A percentile compares a stretch with the other conserved stretches of the same genome.
These are phyloP conservation scores for Hawksworthiomyces lignivorus DNA, from an alignment of 2,329 filamentous ascomycete species.

Conservation along the genomic window DNA sequence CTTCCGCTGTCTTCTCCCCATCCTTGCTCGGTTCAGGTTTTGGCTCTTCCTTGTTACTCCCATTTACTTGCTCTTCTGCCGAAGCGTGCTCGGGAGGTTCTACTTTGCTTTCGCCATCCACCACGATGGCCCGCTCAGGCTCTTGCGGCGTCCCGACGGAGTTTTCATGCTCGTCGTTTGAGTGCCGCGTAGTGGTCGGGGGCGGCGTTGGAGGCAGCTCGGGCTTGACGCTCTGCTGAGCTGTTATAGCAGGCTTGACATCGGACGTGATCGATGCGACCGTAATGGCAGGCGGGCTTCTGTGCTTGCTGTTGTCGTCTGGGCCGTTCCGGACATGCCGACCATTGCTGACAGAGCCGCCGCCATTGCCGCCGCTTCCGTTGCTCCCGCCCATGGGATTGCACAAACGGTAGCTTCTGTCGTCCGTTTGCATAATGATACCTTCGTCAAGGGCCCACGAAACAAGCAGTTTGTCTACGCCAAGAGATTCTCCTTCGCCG, in stretches of 20 bases:
- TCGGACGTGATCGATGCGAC: not conserved
- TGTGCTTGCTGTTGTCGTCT: no score
- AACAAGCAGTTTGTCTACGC: constrained; percentile 49
- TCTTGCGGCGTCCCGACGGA: no score
- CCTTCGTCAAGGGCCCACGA: constrained; percentile 56
- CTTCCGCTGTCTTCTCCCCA: no score
- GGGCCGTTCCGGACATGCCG: no score
- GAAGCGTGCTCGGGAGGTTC: not conserved
- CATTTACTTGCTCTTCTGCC: not conserved
- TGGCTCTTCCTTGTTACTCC: no score
- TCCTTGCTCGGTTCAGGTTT: no score
- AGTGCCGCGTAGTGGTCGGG: not conserved
- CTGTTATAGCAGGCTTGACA: no score
- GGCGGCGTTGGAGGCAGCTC: constrained; percentile 8
- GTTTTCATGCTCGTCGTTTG: not conserved
- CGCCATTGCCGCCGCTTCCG: constrained; percentile 13
- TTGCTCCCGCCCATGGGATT: constrained; percentile 28
- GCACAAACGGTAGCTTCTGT: constrained; percentile 50
- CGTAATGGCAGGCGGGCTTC: no score
- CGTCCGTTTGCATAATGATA: constrained; percentile 52
- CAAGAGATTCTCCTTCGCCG: constrained; percentile 49
- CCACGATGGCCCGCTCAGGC: no score
- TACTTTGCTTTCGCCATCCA: not conserved
- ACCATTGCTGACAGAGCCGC: no score
- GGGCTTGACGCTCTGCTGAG: not conserved